Conservation (phyloP, 148 eudicot species). For the Rheum nobile region DNA sequence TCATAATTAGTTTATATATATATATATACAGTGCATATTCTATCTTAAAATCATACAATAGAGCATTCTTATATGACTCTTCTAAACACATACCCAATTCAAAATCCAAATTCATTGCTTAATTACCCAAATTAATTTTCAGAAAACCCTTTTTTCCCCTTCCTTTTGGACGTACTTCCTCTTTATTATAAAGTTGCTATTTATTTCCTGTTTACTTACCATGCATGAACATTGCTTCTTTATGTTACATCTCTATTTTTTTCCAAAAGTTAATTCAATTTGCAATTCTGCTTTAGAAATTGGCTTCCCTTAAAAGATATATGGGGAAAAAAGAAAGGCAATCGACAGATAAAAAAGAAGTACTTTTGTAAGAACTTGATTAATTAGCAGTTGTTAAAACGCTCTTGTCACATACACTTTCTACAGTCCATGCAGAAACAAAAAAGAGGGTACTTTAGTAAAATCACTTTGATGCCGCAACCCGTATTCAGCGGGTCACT, state of each 20-base stretch:
- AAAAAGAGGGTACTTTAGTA: neutral
- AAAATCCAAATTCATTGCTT: neutral
- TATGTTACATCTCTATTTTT: constrained; percentile 4
- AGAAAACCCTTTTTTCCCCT: neutral
- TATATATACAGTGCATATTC: too few species aligned
- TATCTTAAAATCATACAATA: too few species aligned
- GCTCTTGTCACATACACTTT: too few species aligned
- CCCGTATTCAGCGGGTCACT: constrained; percentile 9
- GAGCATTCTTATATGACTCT: neutral
- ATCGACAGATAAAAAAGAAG: neutral
- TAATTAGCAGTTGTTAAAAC: too few species aligned
- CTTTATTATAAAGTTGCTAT: neutral
- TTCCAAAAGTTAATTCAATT: neutral
- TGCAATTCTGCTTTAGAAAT: neutral
- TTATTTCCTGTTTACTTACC: neutral
- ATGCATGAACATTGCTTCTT: constrained; percentile 3
- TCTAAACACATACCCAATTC: neutral
- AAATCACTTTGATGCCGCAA: neutral
- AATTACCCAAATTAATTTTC: neutral
- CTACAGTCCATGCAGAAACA: too few species aligned
- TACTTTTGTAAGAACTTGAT: neutral
- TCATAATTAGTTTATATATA: too few species aligned
- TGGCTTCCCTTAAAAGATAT: neutral
- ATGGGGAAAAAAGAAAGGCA: neutral
- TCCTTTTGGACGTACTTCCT: neutral